phyloP scores from a whole-genome alignment of 352 stramenopile species.

The Plasmopara muralis region DNA sequence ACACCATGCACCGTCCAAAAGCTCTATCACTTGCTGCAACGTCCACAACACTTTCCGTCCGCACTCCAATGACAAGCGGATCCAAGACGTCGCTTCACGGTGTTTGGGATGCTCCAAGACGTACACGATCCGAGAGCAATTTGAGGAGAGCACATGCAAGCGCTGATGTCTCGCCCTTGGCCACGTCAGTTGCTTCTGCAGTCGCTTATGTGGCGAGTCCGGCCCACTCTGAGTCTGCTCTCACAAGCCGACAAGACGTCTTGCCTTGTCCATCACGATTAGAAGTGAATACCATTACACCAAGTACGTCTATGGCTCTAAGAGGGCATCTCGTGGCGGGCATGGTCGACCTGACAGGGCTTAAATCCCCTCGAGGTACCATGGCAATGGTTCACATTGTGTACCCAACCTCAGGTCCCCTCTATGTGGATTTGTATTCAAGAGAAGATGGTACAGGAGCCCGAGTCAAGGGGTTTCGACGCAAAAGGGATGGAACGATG shows the following conservation, averaged over 20 bases:
- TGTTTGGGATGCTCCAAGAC: slow-evolving; percentile 27
- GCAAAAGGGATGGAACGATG: slow-evolving; percentile 44
- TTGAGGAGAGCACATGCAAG: slow-evolving; percentile 15
- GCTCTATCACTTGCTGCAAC: slow-evolving; percentile 12
- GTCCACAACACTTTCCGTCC: slow-evolving; percentile 1
- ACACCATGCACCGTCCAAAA: slow-evolving; percentile 13
- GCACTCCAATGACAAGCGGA: slow-evolving; percentile 4
- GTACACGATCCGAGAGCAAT: slow-evolving; percentile 49
- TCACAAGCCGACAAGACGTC: slow-evolving; percentile 8
- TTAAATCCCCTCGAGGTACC: slow-evolving; percentile 17
- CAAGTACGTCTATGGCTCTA: slow-evolving; percentile 37
- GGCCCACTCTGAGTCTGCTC: slow-evolving; percentile 25
- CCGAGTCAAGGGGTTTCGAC: slow-evolving; percentile 66
- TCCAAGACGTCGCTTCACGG: slow-evolving; percentile 3
- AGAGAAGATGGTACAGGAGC: slow-evolving; percentile 56
- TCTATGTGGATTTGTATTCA: slow-evolving; percentile 77
- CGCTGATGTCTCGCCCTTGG: not conserved
- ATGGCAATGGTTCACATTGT: slow-evolving; percentile 35
- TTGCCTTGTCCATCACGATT: slow-evolving; percentile 15
- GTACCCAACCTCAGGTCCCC: slow-evolving; percentile 39
- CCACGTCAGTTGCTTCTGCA: slow-evolving; percentile 8
- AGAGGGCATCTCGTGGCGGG: slow-evolving; percentile 43
- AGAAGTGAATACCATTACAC: slow-evolving; percentile 3
- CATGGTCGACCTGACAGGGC: slow-evolving; percentile 23
- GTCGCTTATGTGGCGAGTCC: slow-evolving; percentile 9